Conservation (phyloP, 768 basidiomycete species). For the Tubosaeta sp. region DNA sequence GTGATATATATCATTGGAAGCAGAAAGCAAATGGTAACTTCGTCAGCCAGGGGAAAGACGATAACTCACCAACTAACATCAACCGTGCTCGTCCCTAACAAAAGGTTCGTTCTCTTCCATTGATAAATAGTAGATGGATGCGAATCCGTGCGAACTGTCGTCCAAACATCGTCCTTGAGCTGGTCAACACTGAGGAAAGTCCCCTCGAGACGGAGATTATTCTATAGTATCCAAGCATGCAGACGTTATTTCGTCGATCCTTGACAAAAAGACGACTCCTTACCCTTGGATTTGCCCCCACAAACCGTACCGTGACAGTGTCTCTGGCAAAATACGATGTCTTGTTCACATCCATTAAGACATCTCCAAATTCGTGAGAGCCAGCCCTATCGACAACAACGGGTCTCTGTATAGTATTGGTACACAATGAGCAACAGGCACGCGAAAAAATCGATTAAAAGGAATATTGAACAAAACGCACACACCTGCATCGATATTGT, state of each 20-base stretch:
- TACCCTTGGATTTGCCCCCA: constrained; percentile 77
- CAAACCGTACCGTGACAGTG: constrained; percentile 59
- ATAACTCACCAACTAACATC: constrained; percentile 55
- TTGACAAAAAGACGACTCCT: constrained; percentile 17
- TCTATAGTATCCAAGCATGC: constrained; percentile 40
- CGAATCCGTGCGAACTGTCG: constrained; percentile 62
- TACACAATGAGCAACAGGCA: neutral
- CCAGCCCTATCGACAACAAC: constrained; percentile 59
- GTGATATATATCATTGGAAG: neutral
- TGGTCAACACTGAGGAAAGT: constrained; percentile 71
- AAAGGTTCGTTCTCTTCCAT: constrained; percentile 57
- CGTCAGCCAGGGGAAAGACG: constrained; percentile 6
- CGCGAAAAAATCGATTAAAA: neutral
- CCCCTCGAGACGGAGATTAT: constrained; percentile 69
- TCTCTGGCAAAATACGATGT: constrained; percentile 52
- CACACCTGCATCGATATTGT: constrained; percentile 66
- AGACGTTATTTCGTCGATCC: neutral
- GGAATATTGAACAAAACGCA: neutral
- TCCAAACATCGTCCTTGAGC: constrained; percentile 47
- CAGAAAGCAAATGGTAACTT: neutral
- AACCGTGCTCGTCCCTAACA: constrained; percentile 60
- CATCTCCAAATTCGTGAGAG: constrained; percentile 58
- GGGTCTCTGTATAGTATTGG: constrained; percentile 37
- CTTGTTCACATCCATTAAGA: constrained; percentile 50
- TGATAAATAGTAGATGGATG: constrained; percentile 70